These are phyloP conservation scores for Xylaria sp. DNA, from an alignment of 2,329 filamentous ascomycete species.

Conservation along the genomic window DNA sequence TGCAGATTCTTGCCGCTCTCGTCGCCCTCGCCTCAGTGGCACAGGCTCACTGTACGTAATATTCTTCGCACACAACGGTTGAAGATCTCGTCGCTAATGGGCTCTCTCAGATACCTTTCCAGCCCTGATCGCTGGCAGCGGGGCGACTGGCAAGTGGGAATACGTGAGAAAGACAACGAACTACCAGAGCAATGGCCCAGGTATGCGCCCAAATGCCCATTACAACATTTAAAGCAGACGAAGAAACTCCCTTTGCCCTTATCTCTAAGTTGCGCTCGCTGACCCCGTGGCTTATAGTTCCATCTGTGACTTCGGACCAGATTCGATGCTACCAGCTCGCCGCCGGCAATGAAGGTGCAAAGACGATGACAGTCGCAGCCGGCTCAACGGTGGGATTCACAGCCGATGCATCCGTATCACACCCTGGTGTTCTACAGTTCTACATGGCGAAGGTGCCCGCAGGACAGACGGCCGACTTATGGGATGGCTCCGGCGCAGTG, in stretches of 20 bases:
- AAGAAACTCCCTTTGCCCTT: not conserved
- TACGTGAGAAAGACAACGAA: constrained; percentile 61
- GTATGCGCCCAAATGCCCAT: constrained; percentile 31
- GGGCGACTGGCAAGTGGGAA: constrained; percentile 56
- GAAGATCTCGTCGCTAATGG: constrained; percentile 10
- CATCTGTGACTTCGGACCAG: constrained; percentile 58
- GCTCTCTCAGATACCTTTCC: constrained; percentile 55
- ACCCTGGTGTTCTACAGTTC: constrained; percentile 55
- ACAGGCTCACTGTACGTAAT: constrained; percentile 54
- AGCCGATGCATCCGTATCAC: constrained; percentile 55
- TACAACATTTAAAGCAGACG: not conserved
- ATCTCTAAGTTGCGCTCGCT: not conserved
- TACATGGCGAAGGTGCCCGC: constrained; percentile 56
- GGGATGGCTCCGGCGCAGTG: constrained; percentile 53
- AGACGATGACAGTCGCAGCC: constrained; percentile 57
- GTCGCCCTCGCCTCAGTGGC: constrained; percentile 46
- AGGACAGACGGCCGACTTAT: constrained; percentile 53
- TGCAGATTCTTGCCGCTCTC: constrained; percentile 45
- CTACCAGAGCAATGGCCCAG: constrained; percentile 60
- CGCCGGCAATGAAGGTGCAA: constrained; percentile 54
- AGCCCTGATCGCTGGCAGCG: constrained; percentile 51
- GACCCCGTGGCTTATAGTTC: constrained; percentile 49
- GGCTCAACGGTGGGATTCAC: constrained; percentile 59
- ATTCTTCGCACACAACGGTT: not conserved
- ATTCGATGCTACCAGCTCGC: constrained; percentile 64